Evolutionary conservation across 2,329 filamentous ascomycete genomes (phyloP), one percentile per base, ranked within the genome.

Genomic region (Purpureocillium takamizusanense): DNA sequence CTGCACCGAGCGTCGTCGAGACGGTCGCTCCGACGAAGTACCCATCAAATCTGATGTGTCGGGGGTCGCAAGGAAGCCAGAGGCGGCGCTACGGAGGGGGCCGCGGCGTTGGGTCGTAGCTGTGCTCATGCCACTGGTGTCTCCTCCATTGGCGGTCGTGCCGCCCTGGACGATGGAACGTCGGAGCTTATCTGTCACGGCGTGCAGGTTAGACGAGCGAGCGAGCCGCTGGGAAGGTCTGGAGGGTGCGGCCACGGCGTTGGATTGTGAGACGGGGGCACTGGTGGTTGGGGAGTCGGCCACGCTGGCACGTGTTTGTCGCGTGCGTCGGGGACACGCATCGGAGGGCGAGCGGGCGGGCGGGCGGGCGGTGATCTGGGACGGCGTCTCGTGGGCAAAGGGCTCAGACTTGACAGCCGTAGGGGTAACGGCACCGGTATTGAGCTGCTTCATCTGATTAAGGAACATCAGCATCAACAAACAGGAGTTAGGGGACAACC

Each of bases 11-110:
- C 72, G 60, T 37, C 64, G 52, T 17, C 64, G 63, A 30, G 62
- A 53, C 1, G 58, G 49, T 28, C 62, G 62, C 29, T 60, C 61
- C n/a, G 42, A 40, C 4, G 44, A 42, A 3, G 38, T 31, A 16
- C 51, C 48, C 10, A 51, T 46, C 4, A 69, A 42, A 40, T 76
- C 74, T 10, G 74, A 71, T 10, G 69, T 64, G 46, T 79, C 75
- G n/a, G 77, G 77, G 0, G 76, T 81, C 12, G 72, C 70, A 15
- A 76, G 63, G 45, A 70, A 53, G 42, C 54, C 54, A 6, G 56
- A 51, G 7, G 45, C 40, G 6, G 45, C 48, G 36, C 55, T 28
- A 12, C 8, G 7, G 8, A 12, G 48, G 1, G 44, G n/a, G 31
- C 51, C 50, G 10, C 49, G 54, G 31, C 53, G 52, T 38, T 30